These are phyloP conservation scores for Sungouiozyma intestinalis DNA, from an alignment of 805 yeast species.

Conservation along the genomic window DNA sequence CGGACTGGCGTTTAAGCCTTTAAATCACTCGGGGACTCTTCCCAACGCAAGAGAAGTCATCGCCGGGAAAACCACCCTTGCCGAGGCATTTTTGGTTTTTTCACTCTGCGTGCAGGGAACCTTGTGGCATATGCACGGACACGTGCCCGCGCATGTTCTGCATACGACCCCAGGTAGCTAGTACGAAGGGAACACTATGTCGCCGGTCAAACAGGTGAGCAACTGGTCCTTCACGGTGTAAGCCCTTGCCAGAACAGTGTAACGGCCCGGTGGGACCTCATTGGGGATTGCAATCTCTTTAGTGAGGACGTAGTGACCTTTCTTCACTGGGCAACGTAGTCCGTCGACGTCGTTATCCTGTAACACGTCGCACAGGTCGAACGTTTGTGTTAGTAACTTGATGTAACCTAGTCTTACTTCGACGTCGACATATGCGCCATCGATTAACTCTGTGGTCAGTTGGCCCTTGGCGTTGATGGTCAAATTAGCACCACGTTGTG, in stretches of 20 bases:
- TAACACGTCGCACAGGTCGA: constrained; percentile 83
- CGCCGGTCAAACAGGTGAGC: constrained; percentile 75
- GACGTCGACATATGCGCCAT: constrained; percentile 91
- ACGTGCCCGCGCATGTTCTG: background rate
- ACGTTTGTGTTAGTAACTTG: constrained; percentile 77
- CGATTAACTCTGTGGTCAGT: constrained; percentile 44
- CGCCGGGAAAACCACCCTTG: background rate
- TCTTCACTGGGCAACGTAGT: constrained; percentile 67
- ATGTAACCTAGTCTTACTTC: constrained; percentile 90
- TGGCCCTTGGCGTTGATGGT: constrained; percentile 69
- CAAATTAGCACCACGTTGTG: constrained; percentile 72
- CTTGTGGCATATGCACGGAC: background rate
- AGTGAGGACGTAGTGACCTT: constrained; percentile 55
- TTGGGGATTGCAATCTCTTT: constrained; percentile 77
- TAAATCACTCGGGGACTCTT: background rate
- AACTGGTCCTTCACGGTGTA: constrained; percentile 72
- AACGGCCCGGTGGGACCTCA: constrained; percentile 93
- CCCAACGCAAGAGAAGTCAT: background rate
- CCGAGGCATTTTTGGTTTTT: background rate
- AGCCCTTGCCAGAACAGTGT: constrained; percentile 80
- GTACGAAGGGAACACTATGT: constrained; percentile 36
- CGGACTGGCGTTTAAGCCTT: too few relatives aligned
- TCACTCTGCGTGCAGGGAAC: too few relatives aligned
- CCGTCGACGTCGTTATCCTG: constrained; percentile 54
- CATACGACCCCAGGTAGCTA: background rate